These are phyloP conservation scores for Atkinsonella hypoxylon DNA, from an alignment of 2,329 filamentous ascomycete genomes.

Conservation along the genomic window DNA sequence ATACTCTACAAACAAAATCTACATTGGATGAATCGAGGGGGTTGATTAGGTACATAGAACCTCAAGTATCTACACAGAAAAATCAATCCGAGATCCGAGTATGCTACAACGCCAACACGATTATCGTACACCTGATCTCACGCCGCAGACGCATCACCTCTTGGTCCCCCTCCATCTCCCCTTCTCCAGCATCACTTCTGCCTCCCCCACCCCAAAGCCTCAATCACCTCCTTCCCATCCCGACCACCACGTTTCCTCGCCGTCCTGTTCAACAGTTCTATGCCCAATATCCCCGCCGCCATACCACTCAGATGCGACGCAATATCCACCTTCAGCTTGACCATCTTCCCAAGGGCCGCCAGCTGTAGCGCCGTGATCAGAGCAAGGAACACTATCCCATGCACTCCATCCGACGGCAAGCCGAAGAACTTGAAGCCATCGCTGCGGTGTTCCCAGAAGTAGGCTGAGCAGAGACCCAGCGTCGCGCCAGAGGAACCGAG, in stretches of 20 bases:
- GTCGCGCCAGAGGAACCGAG: slow-evolving; percentile 58
- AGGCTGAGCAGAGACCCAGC: slow-evolving; percentile 48
- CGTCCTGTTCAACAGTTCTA: slow-evolving; percentile 19
- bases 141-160: not conserved
- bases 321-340: slow-evolving; percentile 33
- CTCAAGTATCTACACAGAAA: too few relatives aligned
- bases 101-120: not conserved
- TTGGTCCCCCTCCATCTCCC: not conserved
- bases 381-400: slow-evolving; percentile 42
- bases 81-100: too few relatives aligned
- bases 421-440: slow-evolving; percentile 47
- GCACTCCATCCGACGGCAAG: slow-evolving; percentile 44
- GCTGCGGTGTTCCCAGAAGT: slow-evolving; percentile 45
- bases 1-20: too few relatives aligned
- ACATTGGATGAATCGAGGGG: too few relatives aligned
- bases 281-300: slow-evolving; percentile 31
- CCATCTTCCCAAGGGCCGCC: slow-evolving; percentile 31
- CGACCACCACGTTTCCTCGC: slow-evolving; percentile 10
- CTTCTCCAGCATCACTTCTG: not conserved
- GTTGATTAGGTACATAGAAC: too few relatives aligned
- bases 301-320: slow-evolving; percentile 43
- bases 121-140: not conserved
- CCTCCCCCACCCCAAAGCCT: slow-evolving; percentile 4
- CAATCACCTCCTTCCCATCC: slow-evolving; percentile 8
- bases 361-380: slow-evolving; percentile 38